Conservation (phyloP, 2,329 filamentous ascomycete genomes). For the Aquanectria penicillioides region DNA sequence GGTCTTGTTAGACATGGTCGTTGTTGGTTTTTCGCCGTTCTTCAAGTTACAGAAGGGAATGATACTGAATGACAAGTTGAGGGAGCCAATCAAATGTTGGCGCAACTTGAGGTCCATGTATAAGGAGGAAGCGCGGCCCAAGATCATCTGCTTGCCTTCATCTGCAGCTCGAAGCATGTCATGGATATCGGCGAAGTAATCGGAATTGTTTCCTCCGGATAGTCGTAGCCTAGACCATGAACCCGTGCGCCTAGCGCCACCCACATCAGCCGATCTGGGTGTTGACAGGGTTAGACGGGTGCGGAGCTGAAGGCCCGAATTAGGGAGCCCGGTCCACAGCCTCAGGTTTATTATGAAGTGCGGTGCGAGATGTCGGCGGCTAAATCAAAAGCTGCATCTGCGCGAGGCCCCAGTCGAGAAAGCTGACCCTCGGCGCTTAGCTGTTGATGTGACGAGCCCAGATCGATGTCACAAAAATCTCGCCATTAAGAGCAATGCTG, state of each 20-base stretch:
- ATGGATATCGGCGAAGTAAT: background rate
- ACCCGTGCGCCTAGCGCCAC: background rate
- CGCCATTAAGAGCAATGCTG: background rate
- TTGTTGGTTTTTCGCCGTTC: no score
- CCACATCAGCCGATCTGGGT: slow-evolving; percentile 10
- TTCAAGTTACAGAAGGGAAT: no score
- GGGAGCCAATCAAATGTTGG: no score
- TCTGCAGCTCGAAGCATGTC: no score
- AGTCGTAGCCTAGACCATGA: background rate
- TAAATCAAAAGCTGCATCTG: slow-evolving; percentile 7
- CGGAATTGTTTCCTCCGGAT: no score
- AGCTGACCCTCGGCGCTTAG: slow-evolving; percentile 10
- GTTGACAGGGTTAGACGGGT: slow-evolving; percentile 4
- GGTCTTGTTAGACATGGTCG: no score
- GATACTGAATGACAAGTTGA: no score
- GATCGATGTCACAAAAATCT: background rate
- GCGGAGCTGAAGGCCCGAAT: slow-evolving; percentile 19
- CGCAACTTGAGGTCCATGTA: no score
- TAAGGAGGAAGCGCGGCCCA: no score
- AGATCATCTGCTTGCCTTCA: no score
- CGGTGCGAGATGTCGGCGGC: slow-evolving; percentile 6
- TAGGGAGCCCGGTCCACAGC: slow-evolving; percentile 4
- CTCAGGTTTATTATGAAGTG: slow-evolving; percentile 13
- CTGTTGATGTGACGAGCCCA: background rate
- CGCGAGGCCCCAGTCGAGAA: background rate